Base-by-base conservation (phyloP, 2,329 filamentous ascomycete genomes). In the Metarhizium album region DNA sequence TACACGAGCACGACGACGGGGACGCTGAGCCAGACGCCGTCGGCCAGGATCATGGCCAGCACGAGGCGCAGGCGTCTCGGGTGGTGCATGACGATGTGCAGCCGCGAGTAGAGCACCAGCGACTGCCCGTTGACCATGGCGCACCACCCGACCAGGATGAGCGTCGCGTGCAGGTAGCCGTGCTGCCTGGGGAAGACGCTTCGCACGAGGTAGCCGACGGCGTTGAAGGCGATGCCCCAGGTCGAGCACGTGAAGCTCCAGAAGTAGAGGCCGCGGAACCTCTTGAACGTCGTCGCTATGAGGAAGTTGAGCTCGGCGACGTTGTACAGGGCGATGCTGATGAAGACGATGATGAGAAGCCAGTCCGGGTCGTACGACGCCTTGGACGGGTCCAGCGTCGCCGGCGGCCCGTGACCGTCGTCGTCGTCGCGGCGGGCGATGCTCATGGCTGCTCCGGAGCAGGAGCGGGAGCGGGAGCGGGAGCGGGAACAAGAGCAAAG, bases 51-150 rank as follows among this genome's bases (percentile, higher is more conserved):
- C 74, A 84, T 79, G 50, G 56, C 67, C 2, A 82, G 67, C 0
- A 80, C 73, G 22, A 69, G 67, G 2, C 69, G 70, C 1, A 83
- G 67, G 2, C 74, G 62, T 2, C 64, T 63, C 23, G 71, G 55
- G 66, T 78, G 75, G 14, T 72, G 72, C 14, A 79, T 67, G 16
- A 84, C 71, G 2, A 84, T 70, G 57, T 83, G 79, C 1, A 84
- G 68, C 1, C 81, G 73, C 1, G 79, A 83, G 64, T 80, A 84
- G 1, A 84, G 66, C 2, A 84, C 80, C 18, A 83, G 58, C 0
- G 75, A 75, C 59, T 83, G 78, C 0, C 80, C 81, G 0, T 78
- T 81, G 0, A 83, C 72, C 76, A 83, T 81, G 1, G 59, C 54
- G n/a, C 58, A 60, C 63, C 65, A 67, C 2, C 62, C 62, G 22